A percentile compares a stretch with the other conserved stretches of the same genome.
phyloP scores from a whole-genome alignment of 2,329 filamentous ascomycete species.

The Colletotrichum horii region DNA sequence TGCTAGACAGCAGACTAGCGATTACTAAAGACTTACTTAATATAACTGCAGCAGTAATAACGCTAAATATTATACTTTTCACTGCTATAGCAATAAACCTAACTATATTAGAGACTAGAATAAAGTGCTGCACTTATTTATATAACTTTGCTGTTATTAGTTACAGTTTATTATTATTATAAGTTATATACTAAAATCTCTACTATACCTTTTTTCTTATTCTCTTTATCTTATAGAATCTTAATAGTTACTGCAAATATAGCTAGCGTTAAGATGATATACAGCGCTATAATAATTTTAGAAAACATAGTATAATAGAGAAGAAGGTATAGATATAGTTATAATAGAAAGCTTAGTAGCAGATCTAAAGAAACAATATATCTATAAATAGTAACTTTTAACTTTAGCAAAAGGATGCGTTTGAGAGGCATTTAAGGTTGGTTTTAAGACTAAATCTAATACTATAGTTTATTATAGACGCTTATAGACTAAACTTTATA shows the following conservation, averaged over 20 bases:
- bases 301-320: not conserved
- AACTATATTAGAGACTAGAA: not conserved
- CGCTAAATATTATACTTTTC: not conserved
- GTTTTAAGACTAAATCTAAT: too few species aligned
- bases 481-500: too few species aligned
- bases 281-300: not conserved
- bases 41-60: not conserved
- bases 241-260: not conserved
- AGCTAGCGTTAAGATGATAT: not conserved
- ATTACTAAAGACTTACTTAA: not conserved
- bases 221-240: not conserved
- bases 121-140: not conserved
- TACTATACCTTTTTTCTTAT: not conserved
- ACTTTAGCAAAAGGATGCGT: too few species aligned
- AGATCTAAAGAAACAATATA: not conserved
- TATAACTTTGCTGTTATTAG: not conserved
- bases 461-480: too few species aligned
- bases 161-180: accelerated
- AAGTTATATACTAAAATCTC: not conserved
- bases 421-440: too few species aligned
- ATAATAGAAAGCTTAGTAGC: not conserved
- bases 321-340: not conserved
- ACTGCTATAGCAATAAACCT: not conserved
- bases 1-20: not conserved
- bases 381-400: not conserved